Percentiles rank a stretch among this genome's conserved stretches.
Conservation (phyloP, 2,329 filamentous ascomycete species). For the Sporothrix pallida region DNA sequence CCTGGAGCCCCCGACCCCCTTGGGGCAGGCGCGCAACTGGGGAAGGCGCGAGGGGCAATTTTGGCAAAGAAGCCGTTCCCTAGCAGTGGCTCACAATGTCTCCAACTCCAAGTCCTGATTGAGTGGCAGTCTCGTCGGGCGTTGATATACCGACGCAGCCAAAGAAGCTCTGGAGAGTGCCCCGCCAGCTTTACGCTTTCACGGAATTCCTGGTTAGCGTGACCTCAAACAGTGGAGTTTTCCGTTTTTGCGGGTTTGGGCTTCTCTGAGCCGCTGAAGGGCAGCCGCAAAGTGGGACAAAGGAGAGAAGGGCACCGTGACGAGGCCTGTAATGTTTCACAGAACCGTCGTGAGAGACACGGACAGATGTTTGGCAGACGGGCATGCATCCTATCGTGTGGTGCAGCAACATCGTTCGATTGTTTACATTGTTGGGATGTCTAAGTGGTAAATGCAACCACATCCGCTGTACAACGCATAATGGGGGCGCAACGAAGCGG, state of each 20-base stretch:
- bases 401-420: slow-evolving; percentile 13
- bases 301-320: background rate
- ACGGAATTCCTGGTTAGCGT: slow-evolving; percentile 10
- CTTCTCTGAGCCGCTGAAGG: background rate
- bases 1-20: background rate
- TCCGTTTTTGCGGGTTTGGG: background rate
- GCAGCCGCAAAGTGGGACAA: slow-evolving; percentile 13
- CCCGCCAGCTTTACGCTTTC: background rate
- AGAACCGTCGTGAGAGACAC: background rate
- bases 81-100: background rate
- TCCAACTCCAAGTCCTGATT: slow-evolving; percentile 5
- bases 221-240: background rate
- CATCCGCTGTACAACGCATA: slow-evolving; percentile 8
- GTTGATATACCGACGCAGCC: slow-evolving; percentile 29
- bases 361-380: background rate
- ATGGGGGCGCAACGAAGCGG: background rate
- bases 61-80: background rate
- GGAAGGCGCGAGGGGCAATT: slow-evolving; percentile 12
- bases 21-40: slow-evolving; percentile 14
- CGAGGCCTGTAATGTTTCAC: background rate
- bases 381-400: background rate
- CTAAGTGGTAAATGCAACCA: slow-evolving; percentile 7
- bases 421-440: background rate
- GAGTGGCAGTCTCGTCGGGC: slow-evolving; percentile 10
- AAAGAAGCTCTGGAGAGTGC: background rate